Base-by-base conservation (phyloP, 805 yeast genomes). In the Crinitomyces ghanaensis region DNA sequence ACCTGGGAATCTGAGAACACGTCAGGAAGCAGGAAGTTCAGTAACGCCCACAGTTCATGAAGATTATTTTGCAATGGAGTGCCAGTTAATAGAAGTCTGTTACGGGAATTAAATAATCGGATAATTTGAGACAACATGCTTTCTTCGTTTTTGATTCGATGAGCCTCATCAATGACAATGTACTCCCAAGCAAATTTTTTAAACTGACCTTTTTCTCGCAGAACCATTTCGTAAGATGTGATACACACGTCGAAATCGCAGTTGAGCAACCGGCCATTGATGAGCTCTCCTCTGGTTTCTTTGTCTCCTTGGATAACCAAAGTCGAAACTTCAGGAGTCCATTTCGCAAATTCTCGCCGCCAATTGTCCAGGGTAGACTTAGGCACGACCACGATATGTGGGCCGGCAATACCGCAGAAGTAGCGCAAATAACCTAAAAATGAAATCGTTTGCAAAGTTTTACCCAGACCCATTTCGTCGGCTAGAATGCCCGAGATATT, bases 401-500 rank as follows among this genome's bases (percentile, higher is more conserved):
- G 98, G 0, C 98, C 98, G 42, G 77, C 81, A 7, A 85, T 68
- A 17, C 72, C 68, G 44, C 74, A 76, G 35, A 76, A 64, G 49
- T 81, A 83, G 41, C 95, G 66, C 35, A 88, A 59, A 54, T 81
- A 84, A 0, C 95, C 96, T 28, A 88, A 62, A 47, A 88, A 91
- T 1, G 97, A 75, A 30, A 88, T 86, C 1, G 97, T 86, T 58
- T 88, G 98, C 33, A 88, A 62, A 3, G 98, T 88, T 56, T 88
- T 88, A 35, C 98, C 98, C 18, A 88, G 65, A 2, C 98, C 98
- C 98, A 91, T 88, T 56, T 88, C 98, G 57, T 88, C 98, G 5
- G 98, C 98, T 29, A 88, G 61, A 24, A 88, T 88, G 9, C 98
- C 98, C 3, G 93, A 80, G 21, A 88, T 66, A 37, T 78, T 68